These are phyloP conservation scores for Lanmaoa rubissima DNA, from an alignment of 768 basidiomycete species.

Conservation along the genomic window DNA sequence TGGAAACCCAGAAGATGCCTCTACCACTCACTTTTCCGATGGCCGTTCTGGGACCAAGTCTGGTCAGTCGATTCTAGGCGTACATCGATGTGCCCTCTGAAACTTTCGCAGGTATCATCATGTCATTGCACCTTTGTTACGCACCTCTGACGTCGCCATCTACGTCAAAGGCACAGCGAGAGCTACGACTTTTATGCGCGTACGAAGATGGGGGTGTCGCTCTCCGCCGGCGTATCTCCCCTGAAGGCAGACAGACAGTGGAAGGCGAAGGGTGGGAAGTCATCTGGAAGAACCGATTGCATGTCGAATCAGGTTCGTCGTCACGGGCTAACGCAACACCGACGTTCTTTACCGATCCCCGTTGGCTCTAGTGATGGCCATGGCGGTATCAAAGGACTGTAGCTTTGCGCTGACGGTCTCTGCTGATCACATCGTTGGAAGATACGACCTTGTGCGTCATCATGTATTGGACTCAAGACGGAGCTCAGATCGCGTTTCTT, in stretches of 20 bases:
- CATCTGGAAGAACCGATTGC: slow-evolving; percentile 64
- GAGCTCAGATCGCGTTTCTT: neutral
- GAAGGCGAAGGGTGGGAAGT: slow-evolving; percentile 74
- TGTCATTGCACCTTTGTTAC: slow-evolving; percentile 75
- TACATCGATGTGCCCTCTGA: neutral
- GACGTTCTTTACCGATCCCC: neutral
- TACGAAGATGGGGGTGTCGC: slow-evolving; percentile 91
- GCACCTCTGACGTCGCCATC: slow-evolving; percentile 31
- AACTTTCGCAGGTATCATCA: slow-evolving; percentile 69
- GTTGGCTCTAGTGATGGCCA: slow-evolving; percentile 70
- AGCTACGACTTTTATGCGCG: slow-evolving; percentile 64
- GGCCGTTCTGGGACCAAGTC: slow-evolving; percentile 55
- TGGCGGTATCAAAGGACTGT: slow-evolving; percentile 62
- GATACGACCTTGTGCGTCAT: slow-evolving; percentile 54
- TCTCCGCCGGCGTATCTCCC: slow-evolving; percentile 50
- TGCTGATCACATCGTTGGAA: slow-evolving; percentile 76
- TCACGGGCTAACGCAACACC: neutral
- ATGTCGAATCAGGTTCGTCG: slow-evolving; percentile 68
- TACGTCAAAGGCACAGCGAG: slow-evolving; percentile 29
- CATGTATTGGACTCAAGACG: neutral
- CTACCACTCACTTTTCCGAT: slow-evolving; percentile 30
- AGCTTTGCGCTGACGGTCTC: slow-evolving; percentile 76
- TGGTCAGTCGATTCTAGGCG: slow-evolving; percentile 39
- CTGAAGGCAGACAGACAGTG: slow-evolving; percentile 42
- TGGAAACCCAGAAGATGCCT: slow-evolving; percentile 50